Evolutionary conservation across 768 basidiomycete species (phyloP).

Genomic region (Kwoniella dejecticola): DNA sequence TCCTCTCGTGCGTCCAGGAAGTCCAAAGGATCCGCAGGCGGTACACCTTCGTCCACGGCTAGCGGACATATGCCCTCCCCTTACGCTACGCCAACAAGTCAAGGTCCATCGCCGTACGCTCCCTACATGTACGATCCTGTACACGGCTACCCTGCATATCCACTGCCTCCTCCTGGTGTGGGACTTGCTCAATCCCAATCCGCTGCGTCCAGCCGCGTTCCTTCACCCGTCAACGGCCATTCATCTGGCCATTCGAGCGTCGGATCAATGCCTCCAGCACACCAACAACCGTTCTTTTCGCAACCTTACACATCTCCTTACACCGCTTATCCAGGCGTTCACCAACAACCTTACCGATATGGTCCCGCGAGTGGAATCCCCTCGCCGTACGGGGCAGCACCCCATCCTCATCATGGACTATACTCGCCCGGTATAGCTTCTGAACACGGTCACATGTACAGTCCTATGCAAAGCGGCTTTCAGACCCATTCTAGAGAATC

Average conservation of each 20-base stretch:
- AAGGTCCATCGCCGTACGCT: conserved; percentile 36
- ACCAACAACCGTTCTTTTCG: conserved; percentile 39
- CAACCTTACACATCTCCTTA: conserved; percentile 39
- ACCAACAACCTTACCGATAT: conserved; percentile 42
- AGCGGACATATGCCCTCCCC: conserved; percentile 41
- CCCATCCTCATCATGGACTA: conserved; percentile 36
- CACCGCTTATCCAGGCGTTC: conserved; percentile 32
- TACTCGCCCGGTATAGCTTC: conserved; percentile 37
- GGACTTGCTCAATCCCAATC: conserved; percentile 32
- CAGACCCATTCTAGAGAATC: conserved; percentile 38
- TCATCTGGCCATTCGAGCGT: conserved; percentile 32
- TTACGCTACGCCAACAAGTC: conserved; percentile 43
- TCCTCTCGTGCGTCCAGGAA: conserved; percentile 39
- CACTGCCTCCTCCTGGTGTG: conserved; percentile 31
- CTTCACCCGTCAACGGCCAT: conserved; percentile 46
- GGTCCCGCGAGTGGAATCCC: conserved; percentile 31
- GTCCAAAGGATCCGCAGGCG: conserved; percentile 43
- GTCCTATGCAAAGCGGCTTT: conserved; percentile 38
- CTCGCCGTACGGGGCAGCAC: conserved; percentile 31
- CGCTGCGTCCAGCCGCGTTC: conserved; percentile 40
- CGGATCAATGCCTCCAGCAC: conserved; percentile 30
- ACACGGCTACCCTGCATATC: conserved; percentile 35
- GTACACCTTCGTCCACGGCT: conserved; percentile 42
- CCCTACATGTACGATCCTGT: conserved; percentile 44
- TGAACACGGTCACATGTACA: conserved; percentile 40